Percentiles rank a stretch among this genome's conserved stretches.
Evolutionary conservation across 2,329 filamentous ascomycete species (phyloP).

Genomic region (Xylariomycetidae sp.): DNA sequence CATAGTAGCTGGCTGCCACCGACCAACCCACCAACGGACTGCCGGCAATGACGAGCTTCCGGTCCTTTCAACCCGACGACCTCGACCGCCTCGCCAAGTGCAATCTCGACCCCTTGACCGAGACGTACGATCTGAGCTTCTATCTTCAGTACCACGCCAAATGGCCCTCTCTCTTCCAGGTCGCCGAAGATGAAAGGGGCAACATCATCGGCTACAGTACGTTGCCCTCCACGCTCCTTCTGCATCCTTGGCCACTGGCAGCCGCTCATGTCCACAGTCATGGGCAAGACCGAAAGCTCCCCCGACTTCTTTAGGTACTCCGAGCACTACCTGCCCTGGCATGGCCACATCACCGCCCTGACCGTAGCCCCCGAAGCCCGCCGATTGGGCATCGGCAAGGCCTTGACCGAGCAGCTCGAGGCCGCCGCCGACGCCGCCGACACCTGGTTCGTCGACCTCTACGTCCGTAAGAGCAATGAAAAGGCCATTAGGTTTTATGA

Average conservation of each 20-base stretch:
- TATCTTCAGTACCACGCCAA: slow-evolving; percentile 93
- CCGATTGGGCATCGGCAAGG: slow-evolving; percentile 78
- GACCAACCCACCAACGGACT: neutral
- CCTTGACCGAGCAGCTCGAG: slow-evolving; percentile 76
- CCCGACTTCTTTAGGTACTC: slow-evolving; percentile 68
- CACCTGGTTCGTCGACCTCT: slow-evolving; percentile 93
- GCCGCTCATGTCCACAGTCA: slow-evolving; percentile 55
- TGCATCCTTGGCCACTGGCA: slow-evolving; percentile 3
- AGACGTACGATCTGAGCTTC: slow-evolving; percentile 93
- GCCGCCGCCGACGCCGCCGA: slow-evolving; percentile 73
- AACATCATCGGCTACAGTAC: slow-evolving; percentile 91
- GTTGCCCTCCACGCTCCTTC: slow-evolving; percentile 23
- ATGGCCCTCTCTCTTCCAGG: slow-evolving; percentile 92
- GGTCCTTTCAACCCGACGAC: slow-evolving; percentile 77
- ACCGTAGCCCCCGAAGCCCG: slow-evolving; percentile 85
- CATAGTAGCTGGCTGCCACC: no score
- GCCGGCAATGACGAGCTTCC: slow-evolving; percentile 68
- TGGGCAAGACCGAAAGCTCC: slow-evolving; percentile 93
- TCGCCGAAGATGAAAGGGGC: slow-evolving; percentile 80
- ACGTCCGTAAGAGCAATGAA: slow-evolving; percentile 82
- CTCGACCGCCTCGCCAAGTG: slow-evolving; percentile 86
- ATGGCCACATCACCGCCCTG: slow-evolving; percentile 93
- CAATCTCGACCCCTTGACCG: slow-evolving; percentile 94
- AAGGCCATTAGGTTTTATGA: slow-evolving; percentile 86
- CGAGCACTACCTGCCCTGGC: slow-evolving; percentile 95